A percentile compares a stretch with the other conserved stretches of the same genome.
These are phyloP conservation scores for Fusarium nodosum DNA, from an alignment of 2,329 filamentous ascomycete species.

Conservation along the genomic window DNA sequence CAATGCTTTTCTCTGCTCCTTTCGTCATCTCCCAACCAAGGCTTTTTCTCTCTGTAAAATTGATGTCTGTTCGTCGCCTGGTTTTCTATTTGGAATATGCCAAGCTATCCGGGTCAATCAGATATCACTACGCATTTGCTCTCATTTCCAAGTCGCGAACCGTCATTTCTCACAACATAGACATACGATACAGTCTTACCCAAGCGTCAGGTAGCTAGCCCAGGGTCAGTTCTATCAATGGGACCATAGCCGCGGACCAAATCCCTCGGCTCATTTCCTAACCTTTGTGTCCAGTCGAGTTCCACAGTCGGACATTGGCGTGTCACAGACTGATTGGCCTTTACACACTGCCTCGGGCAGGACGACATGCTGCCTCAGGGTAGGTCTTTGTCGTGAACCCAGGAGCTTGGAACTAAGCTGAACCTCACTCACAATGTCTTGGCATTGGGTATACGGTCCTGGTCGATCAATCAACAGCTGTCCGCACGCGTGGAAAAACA, in stretches of 20 bases:
- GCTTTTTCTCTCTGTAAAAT: constrained; percentile 10
- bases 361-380: constrained; percentile 6
- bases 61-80: constrained; percentile 3
- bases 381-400: constrained; percentile 21
- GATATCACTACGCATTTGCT: background rate
- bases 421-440: background rate
- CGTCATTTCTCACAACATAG: background rate
- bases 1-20: constrained; percentile 25
- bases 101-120: constrained; percentile 10
- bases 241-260: constrained; percentile 3
- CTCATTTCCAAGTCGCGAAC: constrained; percentile 10
- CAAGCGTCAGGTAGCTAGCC: background rate
- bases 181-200: background rate
- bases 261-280: constrained; percentile 15
- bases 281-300: constrained; percentile 14
- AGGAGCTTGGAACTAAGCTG: constrained; percentile 19
- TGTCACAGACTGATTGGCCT: constrained; percentile 44
- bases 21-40: constrained; percentile 46
- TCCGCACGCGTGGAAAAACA: background rate
- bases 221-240: background rate
- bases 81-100: constrained; percentile 8
- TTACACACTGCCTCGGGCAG: constrained; percentile 5
- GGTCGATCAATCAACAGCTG: constrained; percentile 5
- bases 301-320: constrained; percentile 39
- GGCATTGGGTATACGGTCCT: constrained; percentile 5